A percentile compares a stretch with the other conserved stretches of the same genome.
phyloP scores from a whole-genome alignment of 2,329 filamentous ascomycete species.

The Sporothrix phasma region DNA sequence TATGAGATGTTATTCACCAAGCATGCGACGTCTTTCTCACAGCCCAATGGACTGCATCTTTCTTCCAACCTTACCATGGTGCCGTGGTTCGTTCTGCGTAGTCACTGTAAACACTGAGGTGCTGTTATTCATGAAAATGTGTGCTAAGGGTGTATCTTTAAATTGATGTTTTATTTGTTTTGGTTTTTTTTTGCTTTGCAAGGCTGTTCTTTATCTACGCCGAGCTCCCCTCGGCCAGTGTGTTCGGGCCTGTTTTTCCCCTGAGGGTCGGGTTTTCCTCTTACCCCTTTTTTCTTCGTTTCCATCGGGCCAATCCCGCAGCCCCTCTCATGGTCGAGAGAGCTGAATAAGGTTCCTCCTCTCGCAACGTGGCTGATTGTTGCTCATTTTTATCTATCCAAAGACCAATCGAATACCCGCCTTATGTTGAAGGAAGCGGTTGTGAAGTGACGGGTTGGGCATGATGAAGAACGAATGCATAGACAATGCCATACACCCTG shows the following conservation, averaged over 20 bases:
- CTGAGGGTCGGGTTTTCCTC: background rate
- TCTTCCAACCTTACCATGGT: background rate
- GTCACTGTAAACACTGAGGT: no score
- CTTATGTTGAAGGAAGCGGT: conserved; percentile 5
- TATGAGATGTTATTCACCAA: background rate
- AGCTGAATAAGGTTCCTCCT: conserved; percentile 5
- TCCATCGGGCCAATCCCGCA: background rate
- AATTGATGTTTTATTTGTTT: background rate
- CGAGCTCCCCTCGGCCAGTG: background rate
- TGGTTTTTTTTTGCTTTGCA: background rate
- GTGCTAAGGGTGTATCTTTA: no score
- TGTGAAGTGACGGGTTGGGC: background rate
- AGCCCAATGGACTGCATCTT: background rate
- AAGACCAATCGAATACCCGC: conserved; percentile 3
- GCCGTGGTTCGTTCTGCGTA: no score
- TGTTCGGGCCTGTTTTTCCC: background rate
- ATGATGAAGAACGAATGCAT: background rate
- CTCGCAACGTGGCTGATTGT: background rate
- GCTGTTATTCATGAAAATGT: no score
- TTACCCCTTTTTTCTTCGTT: background rate
- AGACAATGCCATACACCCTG: background rate
- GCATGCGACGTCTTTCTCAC: background rate
- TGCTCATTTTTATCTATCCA: conserved; percentile 4
- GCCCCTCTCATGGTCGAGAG: background rate
- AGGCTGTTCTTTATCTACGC: background rate